Evolutionary conservation across 169 alveolate species (phyloP).

Genomic region (Cryptosporidium andersoni): DNA sequence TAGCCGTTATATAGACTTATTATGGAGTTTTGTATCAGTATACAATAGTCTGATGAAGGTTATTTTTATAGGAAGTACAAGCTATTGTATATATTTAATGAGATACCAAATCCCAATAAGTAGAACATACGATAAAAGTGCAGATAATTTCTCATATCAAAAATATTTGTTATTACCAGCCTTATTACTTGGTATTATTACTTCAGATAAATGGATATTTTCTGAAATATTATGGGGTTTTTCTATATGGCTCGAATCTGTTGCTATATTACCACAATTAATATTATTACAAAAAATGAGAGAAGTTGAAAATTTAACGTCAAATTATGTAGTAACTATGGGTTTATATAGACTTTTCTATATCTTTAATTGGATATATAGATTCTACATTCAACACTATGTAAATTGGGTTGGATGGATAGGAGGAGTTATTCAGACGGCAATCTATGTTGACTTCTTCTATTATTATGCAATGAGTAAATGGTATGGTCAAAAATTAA

Average conservation of each 20-base stretch:
- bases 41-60: constrained; percentile 93
- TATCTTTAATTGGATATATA: constrained; percentile 91
- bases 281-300: constrained; percentile 91
- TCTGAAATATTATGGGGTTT: constrained; percentile 92
- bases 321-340: constrained; percentile 92
- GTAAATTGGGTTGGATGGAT: constrained; percentile 88
- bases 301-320: constrained; percentile 93
- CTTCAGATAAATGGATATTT: constrained; percentile 74
- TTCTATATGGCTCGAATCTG: constrained; percentile 95
- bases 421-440: constrained; percentile 93
- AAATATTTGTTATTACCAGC: constrained; percentile 87
- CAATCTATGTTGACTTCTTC: constrained; percentile 93
- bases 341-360: constrained; percentile 93
- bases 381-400: constrained; percentile 85
- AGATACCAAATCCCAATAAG: constrained; percentile 84
- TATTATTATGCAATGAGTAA: constrained; percentile 91
- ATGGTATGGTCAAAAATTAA: constrained; percentile 87
- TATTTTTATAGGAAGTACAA: constrained; percentile 86
- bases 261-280: constrained; percentile 95
- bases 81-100: constrained; percentile 86
- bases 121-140: constrained; percentile 90
- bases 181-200: constrained; percentile 78
- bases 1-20: constrained; percentile 84
- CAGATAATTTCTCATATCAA: constrained; percentile 91
- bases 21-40: constrained; percentile 86